Evolutionary conservation across 352 stramenopile species (phyloP).

Genomic region (Phytophthora aleatoria): DNA sequence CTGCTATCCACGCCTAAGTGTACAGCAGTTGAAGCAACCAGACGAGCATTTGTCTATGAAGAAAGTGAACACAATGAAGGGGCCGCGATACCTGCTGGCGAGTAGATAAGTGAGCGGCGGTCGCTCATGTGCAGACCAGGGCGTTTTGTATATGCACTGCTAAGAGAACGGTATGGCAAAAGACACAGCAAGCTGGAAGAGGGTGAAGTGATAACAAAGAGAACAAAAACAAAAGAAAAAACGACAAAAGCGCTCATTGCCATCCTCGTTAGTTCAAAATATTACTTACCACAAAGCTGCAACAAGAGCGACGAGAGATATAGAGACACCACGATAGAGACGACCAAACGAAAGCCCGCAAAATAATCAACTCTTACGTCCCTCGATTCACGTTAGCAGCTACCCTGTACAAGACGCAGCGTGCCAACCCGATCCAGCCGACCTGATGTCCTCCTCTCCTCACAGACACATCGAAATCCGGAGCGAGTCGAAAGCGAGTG

Average conservation of each 20-base stretch:
- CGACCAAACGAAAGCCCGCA: conserved; percentile 45
- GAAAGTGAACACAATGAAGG: too few relatives aligned
- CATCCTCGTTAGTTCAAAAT: too few relatives aligned
- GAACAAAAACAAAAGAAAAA: conserved; percentile 20
- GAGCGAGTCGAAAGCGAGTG: conserved; percentile 30
- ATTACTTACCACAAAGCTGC: too few relatives aligned
- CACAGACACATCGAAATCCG: conserved; percentile 33
- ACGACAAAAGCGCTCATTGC: neutral
- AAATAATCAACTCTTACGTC: conserved; percentile 77
- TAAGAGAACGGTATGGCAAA: conserved; percentile 25
- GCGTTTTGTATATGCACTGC: conserved; percentile 39
- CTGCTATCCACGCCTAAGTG: conserved; percentile 77
- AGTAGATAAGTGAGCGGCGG: conserved; percentile 6
- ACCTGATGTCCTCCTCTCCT: conserved; percentile 32
- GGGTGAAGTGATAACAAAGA: conserved; percentile 27
- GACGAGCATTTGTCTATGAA: conserved; percentile 3
- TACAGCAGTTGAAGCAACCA: conserved; percentile 14
- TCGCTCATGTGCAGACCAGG: conserved; percentile 16
- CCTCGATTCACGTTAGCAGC: conserved; percentile 60
- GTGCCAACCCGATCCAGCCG: conserved; percentile 33
- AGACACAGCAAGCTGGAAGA: conserved; percentile 20
- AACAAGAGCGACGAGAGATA: neutral
- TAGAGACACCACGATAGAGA: conserved; percentile 6
- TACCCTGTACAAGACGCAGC: conserved; percentile 32
- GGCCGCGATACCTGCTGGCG: conserved; percentile 4